phyloP scores from a whole-genome alignment of 257 asterid species.

The Parsonsia alboflavescens region DNA sequence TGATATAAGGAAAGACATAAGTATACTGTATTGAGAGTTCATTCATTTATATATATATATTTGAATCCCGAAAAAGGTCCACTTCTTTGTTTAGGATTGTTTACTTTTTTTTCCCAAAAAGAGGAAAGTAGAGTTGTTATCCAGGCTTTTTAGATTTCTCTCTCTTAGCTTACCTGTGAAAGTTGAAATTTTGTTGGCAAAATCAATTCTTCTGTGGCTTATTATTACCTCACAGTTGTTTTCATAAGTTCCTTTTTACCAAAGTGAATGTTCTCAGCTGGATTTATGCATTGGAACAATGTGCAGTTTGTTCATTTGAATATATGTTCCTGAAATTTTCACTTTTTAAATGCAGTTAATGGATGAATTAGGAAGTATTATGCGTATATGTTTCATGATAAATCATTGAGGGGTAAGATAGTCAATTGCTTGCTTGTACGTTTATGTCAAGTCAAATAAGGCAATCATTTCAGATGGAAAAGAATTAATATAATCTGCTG shows the following conservation, averaged over 20 bases:
- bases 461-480: not conserved
- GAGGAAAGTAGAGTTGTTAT: not conserved
- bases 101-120: not conserved
- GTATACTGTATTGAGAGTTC: not conserved
- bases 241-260: not conserved
- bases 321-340: not conserved
- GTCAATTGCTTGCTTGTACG: not conserved
- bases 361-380: not conserved
- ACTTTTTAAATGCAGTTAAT: not conserved
- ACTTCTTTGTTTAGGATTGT: not conserved
- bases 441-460: not conserved
- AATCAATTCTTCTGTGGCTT: not conserved
- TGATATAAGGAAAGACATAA: too few species aligned
- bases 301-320: not conserved
- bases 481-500: not conserved
- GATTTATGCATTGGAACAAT: too few species aligned
- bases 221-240: not conserved
- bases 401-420: too few species aligned
- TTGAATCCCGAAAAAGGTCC: not conserved
- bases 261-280: not conserved
- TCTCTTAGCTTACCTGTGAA: not conserved
- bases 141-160: not conserved
- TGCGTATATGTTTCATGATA: too few species aligned
- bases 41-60: too few species aligned
- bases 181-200: not conserved